Percentiles rank a stretch among this genome's conserved stretches.
These are phyloP conservation scores for Asterophora lycoperdoides DNA, from an alignment of 768 basidiomycete species.

Conservation along the genomic window DNA sequence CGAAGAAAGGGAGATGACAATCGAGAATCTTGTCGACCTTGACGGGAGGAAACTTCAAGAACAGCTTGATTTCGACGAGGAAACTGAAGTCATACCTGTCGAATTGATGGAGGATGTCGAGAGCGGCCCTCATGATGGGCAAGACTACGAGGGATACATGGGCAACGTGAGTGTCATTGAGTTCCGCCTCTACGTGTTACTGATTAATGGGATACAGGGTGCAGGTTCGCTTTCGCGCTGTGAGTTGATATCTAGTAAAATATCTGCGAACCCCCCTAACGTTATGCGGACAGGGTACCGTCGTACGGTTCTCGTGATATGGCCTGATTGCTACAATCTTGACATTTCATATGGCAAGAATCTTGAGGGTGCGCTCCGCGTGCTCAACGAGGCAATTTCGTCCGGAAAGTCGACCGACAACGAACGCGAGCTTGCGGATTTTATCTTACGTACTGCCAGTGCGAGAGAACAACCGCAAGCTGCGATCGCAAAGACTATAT, in stretches of 20 bases:
- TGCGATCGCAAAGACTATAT: too few relatives aligned
- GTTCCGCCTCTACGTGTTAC: neutral
- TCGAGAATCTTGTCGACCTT: slow-evolving; percentile 30
- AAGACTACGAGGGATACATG: slow-evolving; percentile 38
- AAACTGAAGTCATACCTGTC: too few relatives aligned
- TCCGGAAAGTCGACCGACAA: too few relatives aligned
- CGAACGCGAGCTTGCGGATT: too few relatives aligned
- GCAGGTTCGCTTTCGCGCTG: slow-evolving; percentile 28
- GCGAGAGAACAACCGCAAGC: too few relatives aligned
- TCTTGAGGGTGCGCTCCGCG: too few relatives aligned
- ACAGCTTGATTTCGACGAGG: too few relatives aligned
- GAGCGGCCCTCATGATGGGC: slow-evolving; percentile 34
- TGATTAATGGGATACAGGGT: slow-evolving; percentile 12
- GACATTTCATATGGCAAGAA: too few relatives aligned
- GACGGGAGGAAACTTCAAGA: slow-evolving; percentile 23
- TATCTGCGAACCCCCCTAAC: neutral
- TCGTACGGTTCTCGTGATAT: slow-evolving; percentile 9
- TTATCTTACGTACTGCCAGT: too few relatives aligned
- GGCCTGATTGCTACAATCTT: too few relatives aligned
- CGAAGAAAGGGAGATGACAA: slow-evolving; percentile 10
- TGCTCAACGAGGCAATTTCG: too few relatives aligned
- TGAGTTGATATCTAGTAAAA: slow-evolving; percentile 12
- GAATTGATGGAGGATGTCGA: slow-evolving; percentile 29
- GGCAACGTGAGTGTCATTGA: slow-evolving; percentile 32
- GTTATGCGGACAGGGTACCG: slow-evolving; percentile 5